These are phyloP conservation scores for Nitzschia inconspicua DNA, from an alignment of 108 stramenopile species.

Conservation along the genomic window DNA sequence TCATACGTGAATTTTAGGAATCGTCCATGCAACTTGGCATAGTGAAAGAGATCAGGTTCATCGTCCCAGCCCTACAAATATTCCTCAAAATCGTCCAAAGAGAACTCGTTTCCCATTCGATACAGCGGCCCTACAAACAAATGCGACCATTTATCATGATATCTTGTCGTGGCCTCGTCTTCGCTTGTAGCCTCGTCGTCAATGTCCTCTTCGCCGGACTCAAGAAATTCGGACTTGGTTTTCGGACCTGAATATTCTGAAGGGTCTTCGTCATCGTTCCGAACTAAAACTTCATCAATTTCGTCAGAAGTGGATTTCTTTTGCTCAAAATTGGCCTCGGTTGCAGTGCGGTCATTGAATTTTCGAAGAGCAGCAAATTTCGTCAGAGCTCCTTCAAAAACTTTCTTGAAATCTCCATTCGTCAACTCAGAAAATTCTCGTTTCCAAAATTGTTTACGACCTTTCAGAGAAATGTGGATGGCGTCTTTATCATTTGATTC, in stretches of 20 bases:
- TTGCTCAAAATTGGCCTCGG: not conserved
- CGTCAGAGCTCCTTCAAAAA: not conserved
- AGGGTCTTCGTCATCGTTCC: not conserved
- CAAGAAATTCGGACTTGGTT: no score
- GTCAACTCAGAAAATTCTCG: constrained; percentile 3
- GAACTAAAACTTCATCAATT: not conserved
- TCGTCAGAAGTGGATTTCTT: not conserved
- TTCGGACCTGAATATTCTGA: no score
- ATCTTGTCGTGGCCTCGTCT: not conserved
- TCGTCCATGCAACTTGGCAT: no score
- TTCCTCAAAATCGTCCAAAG: constrained; percentile 4
- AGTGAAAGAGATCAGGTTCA: no score
- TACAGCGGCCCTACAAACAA: constrained; percentile 3
- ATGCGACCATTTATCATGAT: constrained; percentile 7
- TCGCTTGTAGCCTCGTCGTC: not conserved
- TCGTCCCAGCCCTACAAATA: no score
- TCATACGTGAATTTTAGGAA: no score
- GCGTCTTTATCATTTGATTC: not conserved
- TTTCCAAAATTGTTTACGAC: constrained; percentile 8
- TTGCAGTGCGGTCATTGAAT: not conserved
- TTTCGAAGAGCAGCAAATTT: not conserved
- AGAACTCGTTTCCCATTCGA: constrained; percentile 1
- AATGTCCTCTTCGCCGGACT: no score
- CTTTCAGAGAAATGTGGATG: not conserved
- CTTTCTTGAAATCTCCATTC: constrained; percentile 2